These are phyloP conservation scores for Xerocomus nothofagi DNA, from an alignment of 1,284 basidiomycete species.

Conservation along the genomic window DNA sequence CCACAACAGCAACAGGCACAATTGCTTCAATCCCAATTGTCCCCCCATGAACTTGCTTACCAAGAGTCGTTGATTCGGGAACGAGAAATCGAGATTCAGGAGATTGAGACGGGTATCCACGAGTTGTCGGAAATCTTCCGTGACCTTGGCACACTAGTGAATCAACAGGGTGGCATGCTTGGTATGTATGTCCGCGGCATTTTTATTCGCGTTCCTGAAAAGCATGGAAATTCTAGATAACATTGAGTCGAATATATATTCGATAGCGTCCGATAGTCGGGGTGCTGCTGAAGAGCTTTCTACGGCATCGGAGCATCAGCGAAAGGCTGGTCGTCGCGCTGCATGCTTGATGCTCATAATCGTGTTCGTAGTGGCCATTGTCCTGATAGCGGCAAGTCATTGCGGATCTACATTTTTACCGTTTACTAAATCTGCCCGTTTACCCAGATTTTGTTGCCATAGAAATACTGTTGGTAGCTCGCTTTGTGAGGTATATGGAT, in stretches of 20 bases:
- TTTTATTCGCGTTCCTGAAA: neutral
- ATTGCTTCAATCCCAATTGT: conserved; percentile 70
- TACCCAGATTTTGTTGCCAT: conserved; percentile 27
- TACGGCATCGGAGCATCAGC: conserved; percentile 92
- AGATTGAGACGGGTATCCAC: conserved; percentile 97
- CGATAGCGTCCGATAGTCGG: conserved; percentile 81
- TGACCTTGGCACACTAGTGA: conserved; percentile 92
- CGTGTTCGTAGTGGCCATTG: conserved; percentile 84
- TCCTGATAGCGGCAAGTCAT: conserved; percentile 79
- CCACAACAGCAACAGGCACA: conserved; percentile 69
- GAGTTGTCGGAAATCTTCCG: conserved; percentile 97
- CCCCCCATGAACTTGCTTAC: conserved; percentile 90
- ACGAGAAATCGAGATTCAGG: conserved; percentile 91
- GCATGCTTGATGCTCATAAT: conserved; percentile 89
- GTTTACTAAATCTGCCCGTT: neutral
- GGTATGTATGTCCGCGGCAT: conserved; percentile 53
- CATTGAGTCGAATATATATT: conserved; percentile 93
- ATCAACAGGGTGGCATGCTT: conserved; percentile 93
- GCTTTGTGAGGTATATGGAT: neutral
- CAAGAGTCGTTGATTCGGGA: conserved; percentile 97
- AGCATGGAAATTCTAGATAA: conserved; percentile 65
- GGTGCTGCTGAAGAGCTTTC: conserved; percentile 87
- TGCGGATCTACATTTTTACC: neutral
- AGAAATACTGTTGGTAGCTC: conserved; percentile 1
- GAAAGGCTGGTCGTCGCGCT: conserved; percentile 88